Evolutionary conservation across 2,329 filamentous ascomycete genomes (phyloP), one percentile per base, ranked within the genome.

Genomic region (Xylariaceae sp.): DNA sequence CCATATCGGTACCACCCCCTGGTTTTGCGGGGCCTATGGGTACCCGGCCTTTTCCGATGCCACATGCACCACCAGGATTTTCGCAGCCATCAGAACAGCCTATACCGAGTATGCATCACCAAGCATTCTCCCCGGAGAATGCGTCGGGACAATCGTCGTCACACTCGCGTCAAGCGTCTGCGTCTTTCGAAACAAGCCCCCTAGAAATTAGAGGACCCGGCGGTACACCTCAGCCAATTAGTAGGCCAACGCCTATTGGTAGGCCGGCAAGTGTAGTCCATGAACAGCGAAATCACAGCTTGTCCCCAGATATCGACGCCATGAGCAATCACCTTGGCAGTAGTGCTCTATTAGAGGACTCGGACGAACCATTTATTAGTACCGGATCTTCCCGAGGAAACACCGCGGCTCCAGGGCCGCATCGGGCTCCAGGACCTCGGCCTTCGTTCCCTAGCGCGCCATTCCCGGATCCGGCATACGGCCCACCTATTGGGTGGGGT

Each of bases 171-270:
- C 91, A 96, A 64, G 81, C 85, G 10, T 96, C 91, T 5, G 80
- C 80, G 12, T 87, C 88, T 12, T 85, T 88, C 59, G 89, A 93
- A 7, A 42, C 63, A 2, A 77, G 78, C 16, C 75, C 80, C 26
- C 43, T 68, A 40, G 62, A 71, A 54, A 45, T 64, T 54, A 63
- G 57, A 48, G 55, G 46, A 60, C 44, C 66, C 40, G 73, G 76
- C 21, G 73, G 79, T 10, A 78, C 84, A 51, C 80, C 87, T 32
- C 88, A 91, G 60, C 90, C 90, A 1, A 93, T 96, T 58, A 83
- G 88, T 44, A 84, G 92, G 51, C 93, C 93, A 21, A 85, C 90
- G 20, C 93, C 93, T 0, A 97, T 98, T 61, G 91, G 93, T 60
- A 85, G 92, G 32, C 93, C 95, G 0, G 87, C 88, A 16, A 96